Evolutionary conservation across 495 filamentous ascomycete genomes (phyloP), one percentile per base, ranked within the genome.

Genomic region (Patellaria atrata): DNA sequence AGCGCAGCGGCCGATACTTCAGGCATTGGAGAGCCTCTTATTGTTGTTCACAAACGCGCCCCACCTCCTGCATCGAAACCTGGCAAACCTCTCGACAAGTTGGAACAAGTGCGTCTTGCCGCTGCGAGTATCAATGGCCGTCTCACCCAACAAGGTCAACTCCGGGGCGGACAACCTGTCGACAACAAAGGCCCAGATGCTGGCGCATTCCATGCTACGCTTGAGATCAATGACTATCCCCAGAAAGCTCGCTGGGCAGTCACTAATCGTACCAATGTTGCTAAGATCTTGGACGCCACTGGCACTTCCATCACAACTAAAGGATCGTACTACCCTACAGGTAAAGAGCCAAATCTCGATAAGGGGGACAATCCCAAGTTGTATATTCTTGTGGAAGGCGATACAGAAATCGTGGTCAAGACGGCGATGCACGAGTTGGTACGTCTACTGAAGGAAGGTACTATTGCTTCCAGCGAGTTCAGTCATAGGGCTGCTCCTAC

Each of bases 141-240:
- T 37, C 62, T 97, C 14, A 87, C 81, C 47, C 76, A 81, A 40
- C 79, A 80, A 21, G 81, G 82, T 37, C 79, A 84, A 47, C 71
- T 94, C 47, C 76, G 87, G 44, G 77, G 78, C 2, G 91, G 89
- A 4, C 83, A 92, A 30, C 89, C 91, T 12, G 94, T 94, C 51
- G 89, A 99, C 63, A 99, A 99, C 55, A 93, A 94, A 54, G 89
- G 89, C 3, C 89, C 89, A 9, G 89, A 99, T 60, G 89, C 89
- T 5, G 89, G 89, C 19, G 83, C 83, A 9, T 99, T 89, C 71
- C 89, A 99, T 55, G 84, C 89, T 18, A 96, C 86, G 3, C 62
- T 99, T 46, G 91, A 96, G 54, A 96, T 99, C 68, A 99, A 99
- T 55, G 89, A 96, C 59, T 96, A 94, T 57, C 91, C 89, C 18